Conservation (phyloP, 1,284 basidiomycete species). For the Cutaneotrichosporon cavernicola region DNA sequence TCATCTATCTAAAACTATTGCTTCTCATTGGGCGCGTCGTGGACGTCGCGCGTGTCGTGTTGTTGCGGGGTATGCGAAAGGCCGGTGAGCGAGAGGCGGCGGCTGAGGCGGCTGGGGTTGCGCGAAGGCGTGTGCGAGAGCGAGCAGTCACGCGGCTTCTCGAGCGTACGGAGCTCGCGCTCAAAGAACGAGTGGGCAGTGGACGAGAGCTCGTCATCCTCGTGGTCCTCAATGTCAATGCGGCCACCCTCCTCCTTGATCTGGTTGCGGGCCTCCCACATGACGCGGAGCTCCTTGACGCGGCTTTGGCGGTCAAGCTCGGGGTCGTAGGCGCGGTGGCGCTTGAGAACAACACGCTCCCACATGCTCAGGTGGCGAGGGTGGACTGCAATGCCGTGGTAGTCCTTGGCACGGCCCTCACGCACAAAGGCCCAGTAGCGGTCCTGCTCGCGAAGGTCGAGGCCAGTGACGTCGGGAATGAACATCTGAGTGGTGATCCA, state of each 20-base stretch:
- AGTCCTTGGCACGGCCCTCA: slow-evolving; percentile 55
- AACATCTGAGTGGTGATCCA: slow-evolving; percentile 56
- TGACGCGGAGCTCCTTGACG: slow-evolving; percentile 56
- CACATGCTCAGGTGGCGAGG: slow-evolving; percentile 57
- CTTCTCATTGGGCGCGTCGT: slow-evolving; percentile 1
- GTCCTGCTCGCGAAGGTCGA: slow-evolving; percentile 60
- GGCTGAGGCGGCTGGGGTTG: background rate
- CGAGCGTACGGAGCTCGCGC: slow-evolving; percentile 27
- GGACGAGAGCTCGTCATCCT: slow-evolving; percentile 34
- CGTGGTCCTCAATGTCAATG: slow-evolving; percentile 30
- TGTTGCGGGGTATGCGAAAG: background rate
- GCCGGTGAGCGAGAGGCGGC: background rate
- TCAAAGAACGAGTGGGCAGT: slow-evolving; percentile 33
- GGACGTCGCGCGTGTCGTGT: background rate
- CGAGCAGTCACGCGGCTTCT: slow-evolving; percentile 13
- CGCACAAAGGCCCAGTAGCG: slow-evolving; percentile 59
- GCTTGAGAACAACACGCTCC: slow-evolving; percentile 57
- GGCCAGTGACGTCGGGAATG: slow-evolving; percentile 58
- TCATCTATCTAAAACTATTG: background rate
- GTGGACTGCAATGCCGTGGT: slow-evolving; percentile 60
- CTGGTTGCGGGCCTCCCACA: slow-evolving; percentile 49
- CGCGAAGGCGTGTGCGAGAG: slow-evolving; percentile 3
- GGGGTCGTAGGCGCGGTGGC: slow-evolving; percentile 57
- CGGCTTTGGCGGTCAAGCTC: slow-evolving; percentile 56
- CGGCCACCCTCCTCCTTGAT: slow-evolving; percentile 28